These are phyloP conservation scores for Sapria himalayana DNA, from an alignment of 345 rosid species.

Conservation along the genomic window DNA sequence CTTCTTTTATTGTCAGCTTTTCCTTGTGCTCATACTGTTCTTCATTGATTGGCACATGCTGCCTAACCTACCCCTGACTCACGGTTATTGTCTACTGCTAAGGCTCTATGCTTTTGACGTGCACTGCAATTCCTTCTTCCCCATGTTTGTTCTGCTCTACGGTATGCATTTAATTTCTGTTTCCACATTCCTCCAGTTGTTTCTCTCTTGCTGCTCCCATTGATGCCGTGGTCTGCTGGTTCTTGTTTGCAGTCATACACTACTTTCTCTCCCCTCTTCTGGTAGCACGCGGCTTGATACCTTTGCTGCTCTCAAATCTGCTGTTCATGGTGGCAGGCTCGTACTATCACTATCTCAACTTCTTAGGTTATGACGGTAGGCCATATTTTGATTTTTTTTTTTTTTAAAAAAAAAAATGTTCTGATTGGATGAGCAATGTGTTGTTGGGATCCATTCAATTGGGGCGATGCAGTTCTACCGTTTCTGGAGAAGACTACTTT, in stretches of 20 bases:
- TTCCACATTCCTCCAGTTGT: not conserved
- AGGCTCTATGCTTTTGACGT: conserved; percentile 98
- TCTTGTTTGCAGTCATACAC: conserved; percentile 88
- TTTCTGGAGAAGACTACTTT: conserved; percentile 93
- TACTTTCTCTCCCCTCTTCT: conserved; percentile 78
- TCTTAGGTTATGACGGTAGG: conserved; percentile 93
- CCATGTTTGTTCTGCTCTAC: conserved; percentile 77
- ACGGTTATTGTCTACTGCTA: conserved; percentile 7
- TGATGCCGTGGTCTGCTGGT: conserved; percentile 10
- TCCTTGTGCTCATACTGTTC: too few species aligned
- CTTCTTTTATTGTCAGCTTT: conserved; percentile 5
- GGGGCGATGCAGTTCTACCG: conserved; percentile 50
- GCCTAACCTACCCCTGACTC: not conserved
- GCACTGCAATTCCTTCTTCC: conserved; percentile 99
- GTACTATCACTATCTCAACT: conserved; percentile 94
- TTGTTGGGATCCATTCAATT: conserved; percentile 1
- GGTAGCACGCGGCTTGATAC: conserved; percentile 78
- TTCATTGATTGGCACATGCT: not conserved
- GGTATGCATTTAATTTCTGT: conserved; percentile 17
- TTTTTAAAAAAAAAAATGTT: not conserved
- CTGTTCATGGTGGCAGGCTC: conserved; percentile 88
- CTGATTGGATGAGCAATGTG: not conserved
- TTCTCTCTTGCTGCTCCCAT: not conserved
- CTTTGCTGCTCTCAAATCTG: conserved; percentile 62
- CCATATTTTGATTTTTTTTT: conserved; percentile 1